Percentiles rank a stretch among this genome's conserved stretches.
Conservation (phyloP, 2,329 filamentous ascomycete genomes). For the Trichoderma sp. region DNA sequence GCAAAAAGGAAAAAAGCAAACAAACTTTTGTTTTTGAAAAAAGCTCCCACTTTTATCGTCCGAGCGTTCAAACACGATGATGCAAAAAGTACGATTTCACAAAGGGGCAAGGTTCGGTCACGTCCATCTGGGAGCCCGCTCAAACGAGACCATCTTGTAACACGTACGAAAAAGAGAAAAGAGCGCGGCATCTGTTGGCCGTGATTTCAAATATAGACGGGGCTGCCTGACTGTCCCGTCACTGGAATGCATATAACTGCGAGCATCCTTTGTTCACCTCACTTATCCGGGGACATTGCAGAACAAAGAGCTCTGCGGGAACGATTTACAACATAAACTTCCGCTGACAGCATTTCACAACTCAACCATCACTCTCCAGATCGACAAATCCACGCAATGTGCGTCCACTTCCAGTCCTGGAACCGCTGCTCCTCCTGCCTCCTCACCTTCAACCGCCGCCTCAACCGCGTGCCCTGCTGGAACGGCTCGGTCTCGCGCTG, state of each 20-base stretch:
- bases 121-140: not conserved
- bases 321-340: not conserved
- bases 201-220: slow-evolving; percentile 7
- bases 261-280: not conserved
- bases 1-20: not conserved
- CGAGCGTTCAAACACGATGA: not conserved
- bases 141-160: not conserved
- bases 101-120: not conserved
- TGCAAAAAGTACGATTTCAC: not conserved
- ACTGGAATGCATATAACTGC: not conserved
- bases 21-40: not conserved
- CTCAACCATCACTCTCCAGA: not conserved
- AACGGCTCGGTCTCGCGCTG: slow-evolving; percentile 25
- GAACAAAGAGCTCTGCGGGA: not conserved
- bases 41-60: not conserved
- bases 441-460: slow-evolving; percentile 25
- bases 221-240: not conserved
- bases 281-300: not conserved
- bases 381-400: slow-evolving; percentile 23
- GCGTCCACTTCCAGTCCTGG: slow-evolving; percentile 27
- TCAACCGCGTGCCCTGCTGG: slow-evolving; percentile 30
- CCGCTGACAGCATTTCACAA: not conserved
- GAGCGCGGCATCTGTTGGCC: not conserved
- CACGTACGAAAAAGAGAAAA: not conserved
- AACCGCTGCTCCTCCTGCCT: slow-evolving; percentile 28